These are phyloP conservation scores for Salinomyces thailandicus DNA, from an alignment of 2,329 filamentous ascomycete species.

Conservation along the genomic window DNA sequence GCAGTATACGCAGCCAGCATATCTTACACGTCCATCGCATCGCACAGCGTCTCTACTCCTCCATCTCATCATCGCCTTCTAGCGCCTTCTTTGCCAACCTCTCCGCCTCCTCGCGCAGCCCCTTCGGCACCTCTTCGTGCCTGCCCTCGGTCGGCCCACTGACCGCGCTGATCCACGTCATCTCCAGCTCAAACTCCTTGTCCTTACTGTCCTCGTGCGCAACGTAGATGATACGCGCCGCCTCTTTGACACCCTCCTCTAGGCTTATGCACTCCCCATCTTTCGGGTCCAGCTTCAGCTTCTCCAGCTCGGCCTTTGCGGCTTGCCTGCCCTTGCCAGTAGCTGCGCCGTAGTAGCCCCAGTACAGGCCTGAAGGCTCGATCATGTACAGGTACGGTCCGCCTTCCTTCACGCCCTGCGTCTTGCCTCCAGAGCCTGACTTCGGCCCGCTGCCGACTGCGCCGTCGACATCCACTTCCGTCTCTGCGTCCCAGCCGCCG, in stretches of 20 bases:
- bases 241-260: conserved; percentile 86
- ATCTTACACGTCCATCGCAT: conserved; percentile 1
- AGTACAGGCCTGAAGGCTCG: conserved; percentile 92
- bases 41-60: conserved; percentile 41
- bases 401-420: conserved; percentile 62
- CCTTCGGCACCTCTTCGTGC: conserved; percentile 87
- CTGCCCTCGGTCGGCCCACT: conserved; percentile 84
- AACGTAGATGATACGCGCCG: conserved; percentile 91
- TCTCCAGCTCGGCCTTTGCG: conserved; percentile 96
- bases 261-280: conserved; percentile 65
- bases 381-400: conserved; percentile 98
- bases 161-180: conserved; percentile 88
- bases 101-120: conserved; percentile 83
- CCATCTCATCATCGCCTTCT: conserved; percentile 73
- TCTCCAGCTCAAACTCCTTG: conserved; percentile 98
- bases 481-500: conserved; percentile 84
- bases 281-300: conserved; percentile 61
- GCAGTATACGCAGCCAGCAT: conserved; percentile 1
- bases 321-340: conserved; percentile 95
- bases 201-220: conserved; percentile 99
- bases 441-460: conserved; percentile 75
- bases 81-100: conserved; percentile 81
- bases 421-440: conserved; percentile 74
- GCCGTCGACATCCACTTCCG: conserved; percentile 75
- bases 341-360: conserved; percentile 97